These are phyloP conservation scores for Wickerhamomyces sp. DNA, from an alignment of 1,139 yeast genomes.

Conservation along the genomic window DNA sequence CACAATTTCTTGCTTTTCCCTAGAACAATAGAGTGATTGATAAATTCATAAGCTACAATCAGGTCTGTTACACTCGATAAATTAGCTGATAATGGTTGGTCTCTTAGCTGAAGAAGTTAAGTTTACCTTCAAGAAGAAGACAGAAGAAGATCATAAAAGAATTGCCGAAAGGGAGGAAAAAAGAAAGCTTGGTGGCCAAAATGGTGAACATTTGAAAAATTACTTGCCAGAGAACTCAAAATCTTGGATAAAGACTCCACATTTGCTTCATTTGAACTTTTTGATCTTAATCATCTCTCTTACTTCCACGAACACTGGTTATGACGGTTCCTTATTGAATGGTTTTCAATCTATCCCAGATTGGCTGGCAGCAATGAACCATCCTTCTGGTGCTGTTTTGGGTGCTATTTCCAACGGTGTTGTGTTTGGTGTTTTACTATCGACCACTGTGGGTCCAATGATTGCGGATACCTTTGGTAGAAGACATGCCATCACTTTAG, in stretches of 20 bases:
- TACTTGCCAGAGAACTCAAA: slow-evolving; percentile 27
- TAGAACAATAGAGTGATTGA: too few species aligned
- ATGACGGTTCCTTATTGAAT: slow-evolving; percentile 49
- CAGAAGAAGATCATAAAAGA: slow-evolving; percentile 2
- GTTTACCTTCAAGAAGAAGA: slow-evolving; percentile 9
- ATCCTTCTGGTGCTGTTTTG: slow-evolving; percentile 39
- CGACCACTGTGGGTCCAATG: slow-evolving; percentile 27
- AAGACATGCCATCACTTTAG: slow-evolving; percentile 36
- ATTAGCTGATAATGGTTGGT: slow-evolving; percentile 15
- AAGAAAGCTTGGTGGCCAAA: slow-evolving; percentile 1
- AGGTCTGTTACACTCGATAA: too few species aligned
- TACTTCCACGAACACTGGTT: slow-evolving; percentile 46
- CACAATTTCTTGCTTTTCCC: neutral
- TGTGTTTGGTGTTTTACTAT: slow-evolving; percentile 39
- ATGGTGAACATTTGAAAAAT: slow-evolving; percentile 11
- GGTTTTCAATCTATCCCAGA: slow-evolving; percentile 42
- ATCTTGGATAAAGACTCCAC: slow-evolving; percentile 32
- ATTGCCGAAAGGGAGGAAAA: slow-evolving; percentile 1
- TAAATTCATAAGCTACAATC: too few species aligned
- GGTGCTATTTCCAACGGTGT: slow-evolving; percentile 51
- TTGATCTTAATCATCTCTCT: slow-evolving; percentile 37
- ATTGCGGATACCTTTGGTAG: slow-evolving; percentile 47
- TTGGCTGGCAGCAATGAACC: slow-evolving; percentile 36
- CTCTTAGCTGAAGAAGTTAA: slow-evolving; percentile 23
- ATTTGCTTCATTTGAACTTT: slow-evolving; percentile 34